These are phyloP conservation scores for Blastobotrys proliferans DNA, from an alignment of 1,139 yeast species.

Conservation along the genomic window DNA sequence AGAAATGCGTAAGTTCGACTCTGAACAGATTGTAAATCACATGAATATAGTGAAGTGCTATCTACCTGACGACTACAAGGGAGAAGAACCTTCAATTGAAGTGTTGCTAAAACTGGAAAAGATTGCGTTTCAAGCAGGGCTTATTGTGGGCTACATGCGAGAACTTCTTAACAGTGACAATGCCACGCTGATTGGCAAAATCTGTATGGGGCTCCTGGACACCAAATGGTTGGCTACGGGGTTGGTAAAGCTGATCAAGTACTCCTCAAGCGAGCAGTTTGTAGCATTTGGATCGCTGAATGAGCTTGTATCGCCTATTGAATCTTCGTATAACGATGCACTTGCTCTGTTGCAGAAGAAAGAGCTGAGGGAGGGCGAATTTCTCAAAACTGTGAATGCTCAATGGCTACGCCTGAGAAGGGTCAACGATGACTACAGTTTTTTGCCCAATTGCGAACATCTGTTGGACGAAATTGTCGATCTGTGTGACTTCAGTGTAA, in stretches of 20 bases:
- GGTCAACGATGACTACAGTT: constrained; percentile 1
- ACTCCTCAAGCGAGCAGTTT: constrained; percentile 10
- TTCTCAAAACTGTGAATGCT: constrained; percentile 11
- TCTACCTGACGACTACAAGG: constrained; percentile 23
- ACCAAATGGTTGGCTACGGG: no score
- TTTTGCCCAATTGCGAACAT: neutral
- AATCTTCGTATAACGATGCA: constrained; percentile 15
- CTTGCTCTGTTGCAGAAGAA: constrained; percentile 19
- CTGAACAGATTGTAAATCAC: constrained; percentile 29
- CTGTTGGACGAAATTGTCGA: constrained; percentile 1
- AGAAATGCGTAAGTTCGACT: constrained; percentile 28
- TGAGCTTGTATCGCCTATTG: constrained; percentile 17
- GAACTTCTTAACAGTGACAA: no score
- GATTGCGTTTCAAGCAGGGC: constrained; percentile 16
- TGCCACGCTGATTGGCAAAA: no score
- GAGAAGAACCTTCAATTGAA: constrained; percentile 24
- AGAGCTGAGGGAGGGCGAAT: constrained; percentile 17
- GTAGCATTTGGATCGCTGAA: constrained; percentile 11
- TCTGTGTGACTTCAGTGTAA: constrained; percentile 2
- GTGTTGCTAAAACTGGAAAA: constrained; percentile 19
- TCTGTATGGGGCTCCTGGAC: no score
- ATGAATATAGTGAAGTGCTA: constrained; percentile 29
- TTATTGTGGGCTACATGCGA: constrained; percentile 16
- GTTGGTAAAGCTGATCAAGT: no score
- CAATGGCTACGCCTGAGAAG: constrained; percentile 8